A percentile compares a stretch with the other conserved stretches of the same genome.
Conservation (phyloP, 805 yeast genomes). For the Phaffomyces thermotolerans region DNA sequence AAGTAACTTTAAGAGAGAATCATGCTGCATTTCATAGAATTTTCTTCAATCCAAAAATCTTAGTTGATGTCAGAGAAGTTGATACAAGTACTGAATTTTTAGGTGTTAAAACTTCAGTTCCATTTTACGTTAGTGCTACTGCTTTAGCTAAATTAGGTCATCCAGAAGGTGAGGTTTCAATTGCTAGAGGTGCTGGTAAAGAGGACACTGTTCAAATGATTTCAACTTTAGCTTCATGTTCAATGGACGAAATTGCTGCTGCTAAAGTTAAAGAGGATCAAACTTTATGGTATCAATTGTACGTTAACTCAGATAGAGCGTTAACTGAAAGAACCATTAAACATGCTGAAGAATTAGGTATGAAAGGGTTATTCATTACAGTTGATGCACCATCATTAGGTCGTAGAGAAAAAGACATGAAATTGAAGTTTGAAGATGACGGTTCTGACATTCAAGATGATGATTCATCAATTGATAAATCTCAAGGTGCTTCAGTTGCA, state of each 20-base stretch:
- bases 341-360: constrained; percentile 66
- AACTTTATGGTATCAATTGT: constrained; percentile 83
- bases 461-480: constrained; percentile 48
- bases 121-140: constrained; percentile 87
- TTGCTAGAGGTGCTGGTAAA: constrained; percentile 75
- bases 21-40: constrained; percentile 84
- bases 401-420: constrained; percentile 82
- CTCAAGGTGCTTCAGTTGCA: constrained; percentile 83
- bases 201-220: constrained; percentile 81
- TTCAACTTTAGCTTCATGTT: constrained; percentile 84
- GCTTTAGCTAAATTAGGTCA: constrained; percentile 90
- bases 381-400: constrained; percentile 93
- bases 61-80: constrained; percentile 73
- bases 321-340: constrained; percentile 53
- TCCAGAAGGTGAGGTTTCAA: constrained; percentile 84
- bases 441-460: constrained; percentile 43
- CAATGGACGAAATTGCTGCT: constrained; percentile 77
- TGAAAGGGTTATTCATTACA: constrained; percentile 79
- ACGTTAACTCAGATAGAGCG: constrained; percentile 72
- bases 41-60: constrained; percentile 76
- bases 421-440: constrained; percentile 45
- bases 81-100: constrained; percentile 68
- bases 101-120: constrained; percentile 63
- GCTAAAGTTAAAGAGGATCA: constrained; percentile 57
- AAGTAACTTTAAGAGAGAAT: constrained; percentile 82